Evolutionary conservation across 2,329 filamentous ascomycete species (phyloP).

Genomic region (Aspergillus ochraceus): DNA sequence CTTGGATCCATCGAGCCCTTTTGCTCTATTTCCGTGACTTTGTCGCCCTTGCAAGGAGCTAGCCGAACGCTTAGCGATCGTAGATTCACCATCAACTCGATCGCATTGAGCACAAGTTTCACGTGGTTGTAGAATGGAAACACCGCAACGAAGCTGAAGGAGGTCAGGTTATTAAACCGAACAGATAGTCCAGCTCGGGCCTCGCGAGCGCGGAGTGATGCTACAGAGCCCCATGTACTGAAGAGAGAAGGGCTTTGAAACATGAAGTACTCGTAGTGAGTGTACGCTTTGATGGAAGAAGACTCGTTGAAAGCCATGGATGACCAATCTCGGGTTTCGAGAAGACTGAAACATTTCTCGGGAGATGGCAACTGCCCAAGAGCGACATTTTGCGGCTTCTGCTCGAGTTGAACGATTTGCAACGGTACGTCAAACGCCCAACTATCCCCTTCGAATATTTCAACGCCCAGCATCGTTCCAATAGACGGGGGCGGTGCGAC

Average conservation of each 20-base stretch:
- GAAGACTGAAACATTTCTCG: conserved; percentile 41
- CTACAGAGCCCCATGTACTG: conserved; percentile 43
- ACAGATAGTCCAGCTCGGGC: conserved; percentile 36
- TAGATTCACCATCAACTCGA: conserved; percentile 52
- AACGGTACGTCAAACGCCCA: conserved; percentile 66
- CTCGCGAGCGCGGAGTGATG: conserved; percentile 21
- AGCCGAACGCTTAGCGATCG: conserved; percentile 57
- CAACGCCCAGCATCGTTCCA: conserved; percentile 59
- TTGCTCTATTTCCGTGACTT: conserved; percentile 40
- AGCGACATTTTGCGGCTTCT: conserved; percentile 11
- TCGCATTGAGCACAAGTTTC: conserved; percentile 44
- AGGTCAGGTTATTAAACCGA: conserved; percentile 45
- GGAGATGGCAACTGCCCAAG: conserved; percentile 30
- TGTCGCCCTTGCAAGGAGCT: conserved; percentile 40
- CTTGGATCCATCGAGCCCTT: conserved; percentile 42
- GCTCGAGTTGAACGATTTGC: conserved; percentile 58
- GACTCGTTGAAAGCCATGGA: conserved; percentile 71
- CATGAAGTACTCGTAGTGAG: conserved; percentile 69
- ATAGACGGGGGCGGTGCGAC: conserved; percentile 64
- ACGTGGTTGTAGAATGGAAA: conserved; percentile 68
- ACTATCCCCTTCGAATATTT: conserved; percentile 57
- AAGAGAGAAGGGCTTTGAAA: conserved; percentile 64
- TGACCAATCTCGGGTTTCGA: conserved; percentile 65
- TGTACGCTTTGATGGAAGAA: conserved; percentile 69
- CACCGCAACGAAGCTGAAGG: conserved; percentile 61